Base-by-base conservation (phyloP, 257 asterid genomes). In the Forsythia viridissima region DNA sequence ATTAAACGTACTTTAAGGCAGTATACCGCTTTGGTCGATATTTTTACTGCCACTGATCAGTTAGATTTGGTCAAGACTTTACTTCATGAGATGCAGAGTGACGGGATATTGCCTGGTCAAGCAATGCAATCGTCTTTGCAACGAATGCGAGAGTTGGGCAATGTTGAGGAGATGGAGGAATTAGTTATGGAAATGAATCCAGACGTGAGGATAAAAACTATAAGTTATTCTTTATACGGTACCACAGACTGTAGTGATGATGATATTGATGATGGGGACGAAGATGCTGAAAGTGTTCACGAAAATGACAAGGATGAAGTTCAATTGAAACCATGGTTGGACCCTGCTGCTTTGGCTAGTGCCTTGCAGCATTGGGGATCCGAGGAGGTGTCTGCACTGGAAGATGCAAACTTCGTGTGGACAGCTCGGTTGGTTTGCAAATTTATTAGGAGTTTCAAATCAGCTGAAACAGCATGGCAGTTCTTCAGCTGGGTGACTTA, bases 401-500 rank as follows among this genome's bases (percentile, higher is more conserved):
- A 89, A 83, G 85, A 84, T 51, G 92, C 99, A 37, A 83, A 90
- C 41, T 77, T 93, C 80, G 82, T 88, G 69, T 95, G 99, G 99
- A 95, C 97, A 0, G 88, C 91, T 71, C 82, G 98, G 51, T 76
- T 95, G 34, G 98, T 88, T 21, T 93, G 99, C 92, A 95, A 95
- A 82, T 81, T 95, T 84, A 89, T 93, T 42, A 78, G 98, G 85
- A 90, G 74, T 79, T 87, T 93, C 76, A 89, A 80, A 63, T 91
- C 91, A 44, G 89, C 97, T 4, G 94, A 95, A 84, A 93, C 93
- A 37, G 89, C 97, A 6, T 93, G 98, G 98, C 41, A 86, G 41
- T 95, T 93, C 86, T 93, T 95, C 88, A 81, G 90, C 81, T 93
- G 99, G 99, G 94, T 93, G 41, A 85, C 96, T 69, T 87, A 71